Conservation (phyloP, 768 basidiomycete species). For the Austroboletus eburneus region DNA sequence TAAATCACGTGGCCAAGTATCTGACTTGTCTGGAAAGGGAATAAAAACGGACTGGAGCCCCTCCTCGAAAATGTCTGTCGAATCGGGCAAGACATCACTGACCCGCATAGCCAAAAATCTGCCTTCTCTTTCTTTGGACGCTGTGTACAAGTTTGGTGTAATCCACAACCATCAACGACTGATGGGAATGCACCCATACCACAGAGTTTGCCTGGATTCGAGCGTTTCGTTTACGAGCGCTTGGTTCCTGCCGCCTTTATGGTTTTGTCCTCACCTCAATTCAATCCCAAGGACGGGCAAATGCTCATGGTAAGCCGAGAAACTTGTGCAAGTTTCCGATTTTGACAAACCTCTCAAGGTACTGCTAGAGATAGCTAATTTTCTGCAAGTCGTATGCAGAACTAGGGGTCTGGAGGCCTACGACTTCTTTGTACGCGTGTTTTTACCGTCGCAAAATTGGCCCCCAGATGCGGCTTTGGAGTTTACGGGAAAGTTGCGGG, state of each 20-base stretch:
- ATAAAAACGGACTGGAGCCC: slow-evolving; percentile 62
- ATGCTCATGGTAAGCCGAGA: slow-evolving; percentile 62
- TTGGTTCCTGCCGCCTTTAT: slow-evolving; percentile 80
- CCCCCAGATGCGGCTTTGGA: slow-evolving; percentile 73
- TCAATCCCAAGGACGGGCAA: slow-evolving; percentile 88
- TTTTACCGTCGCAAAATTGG: slow-evolving; percentile 88
- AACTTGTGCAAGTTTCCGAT: not conserved
- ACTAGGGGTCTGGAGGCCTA: slow-evolving; percentile 79
- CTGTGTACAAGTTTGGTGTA: slow-evolving; percentile 67
- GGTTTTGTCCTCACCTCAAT: slow-evolving; percentile 70
- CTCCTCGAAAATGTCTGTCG: slow-evolving; percentile 71
- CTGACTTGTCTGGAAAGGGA: slow-evolving; percentile 39
- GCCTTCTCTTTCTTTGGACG: slow-evolving; percentile 77
- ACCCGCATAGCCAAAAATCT: slow-evolving; percentile 70
- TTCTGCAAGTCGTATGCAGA: slow-evolving; percentile 75
- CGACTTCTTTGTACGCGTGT: slow-evolving; percentile 71
- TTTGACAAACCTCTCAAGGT: slow-evolving; percentile 47
- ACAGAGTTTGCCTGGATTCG: slow-evolving; percentile 76
- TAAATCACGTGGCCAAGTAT: not conserved
- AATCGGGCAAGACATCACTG: slow-evolving; percentile 71
- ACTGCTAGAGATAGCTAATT: slow-evolving; percentile 81
- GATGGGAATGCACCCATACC: slow-evolving; percentile 33
- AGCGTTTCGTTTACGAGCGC: slow-evolving; percentile 85
- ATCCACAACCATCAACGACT: slow-evolving; percentile 35
- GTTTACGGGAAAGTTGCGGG: slow-evolving; percentile 71